Percentiles rank a stretch among this genome's conserved stretches.
phyloP scores from a whole-genome alignment of 495 filamentous ascomycete genomes.

The Hypoxylon subgilvum region DNA sequence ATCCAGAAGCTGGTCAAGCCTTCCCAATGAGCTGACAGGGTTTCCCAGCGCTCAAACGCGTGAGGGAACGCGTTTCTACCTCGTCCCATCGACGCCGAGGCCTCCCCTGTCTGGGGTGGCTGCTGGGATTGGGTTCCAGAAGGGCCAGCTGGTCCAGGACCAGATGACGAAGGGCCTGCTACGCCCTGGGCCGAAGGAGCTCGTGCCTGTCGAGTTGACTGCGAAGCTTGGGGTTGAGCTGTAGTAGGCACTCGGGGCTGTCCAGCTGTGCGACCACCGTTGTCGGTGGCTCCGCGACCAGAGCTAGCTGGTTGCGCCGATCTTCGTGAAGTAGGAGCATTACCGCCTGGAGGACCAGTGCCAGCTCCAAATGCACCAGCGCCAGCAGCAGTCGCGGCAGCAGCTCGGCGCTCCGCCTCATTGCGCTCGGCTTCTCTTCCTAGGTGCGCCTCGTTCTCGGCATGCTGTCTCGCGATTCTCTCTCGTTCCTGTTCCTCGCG shows the following conservation, averaged over 20 bases:
- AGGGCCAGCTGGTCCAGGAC: slow-evolving; percentile 30
- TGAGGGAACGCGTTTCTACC: slow-evolving; percentile 77
- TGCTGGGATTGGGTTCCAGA: slow-evolving; percentile 27
- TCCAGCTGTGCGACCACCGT: slow-evolving; percentile 16
- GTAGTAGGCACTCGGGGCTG: slow-evolving; percentile 24
- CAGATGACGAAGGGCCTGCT: slow-evolving; percentile 19
- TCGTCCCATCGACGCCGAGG: slow-evolving; percentile 42
- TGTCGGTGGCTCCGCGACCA: slow-evolving; percentile 29
- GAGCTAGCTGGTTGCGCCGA: slow-evolving; percentile 29
- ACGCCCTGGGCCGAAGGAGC: slow-evolving; percentile 20
- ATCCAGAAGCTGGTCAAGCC: slow-evolving; percentile 98
- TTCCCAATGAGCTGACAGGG: slow-evolving; percentile 96
- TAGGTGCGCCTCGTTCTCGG: slow-evolving; percentile 61
- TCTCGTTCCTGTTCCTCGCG: slow-evolving; percentile 69
- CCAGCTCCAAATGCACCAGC: slow-evolving; percentile 51
- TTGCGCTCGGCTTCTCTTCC: slow-evolving; percentile 48
- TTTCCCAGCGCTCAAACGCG: slow-evolving; percentile 97
- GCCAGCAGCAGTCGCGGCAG: slow-evolving; percentile 68
- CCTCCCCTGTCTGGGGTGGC: slow-evolving; percentile 42
- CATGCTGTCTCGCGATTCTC: slow-evolving; percentile 53
- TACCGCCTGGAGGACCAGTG: slow-evolving; percentile 30
- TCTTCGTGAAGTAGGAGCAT: slow-evolving; percentile 45
- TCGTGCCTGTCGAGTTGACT: slow-evolving; percentile 22
- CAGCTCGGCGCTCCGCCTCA: slow-evolving; percentile 57
- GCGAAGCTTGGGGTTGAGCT: slow-evolving; percentile 26